phyloP scores from a whole-genome alignment of 371 early-diverging fungal species.

The Zancudomyces culisetae region DNA sequence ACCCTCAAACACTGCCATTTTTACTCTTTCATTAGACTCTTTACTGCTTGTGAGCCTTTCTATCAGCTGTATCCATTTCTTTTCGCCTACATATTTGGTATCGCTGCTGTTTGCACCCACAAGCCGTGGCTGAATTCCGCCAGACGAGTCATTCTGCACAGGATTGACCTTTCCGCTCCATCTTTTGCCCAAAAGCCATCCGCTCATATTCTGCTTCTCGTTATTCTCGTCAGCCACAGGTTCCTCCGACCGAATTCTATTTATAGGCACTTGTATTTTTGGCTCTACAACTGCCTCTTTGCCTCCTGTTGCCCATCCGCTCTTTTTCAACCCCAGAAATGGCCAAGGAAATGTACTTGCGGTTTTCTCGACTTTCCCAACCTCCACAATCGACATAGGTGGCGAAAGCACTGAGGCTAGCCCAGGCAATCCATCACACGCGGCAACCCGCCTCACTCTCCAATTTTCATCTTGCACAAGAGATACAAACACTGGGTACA shows the following conservation, averaged over 20 bases:
- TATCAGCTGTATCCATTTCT: conserved; percentile 21
- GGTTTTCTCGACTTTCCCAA: neutral
- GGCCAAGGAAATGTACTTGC: neutral
- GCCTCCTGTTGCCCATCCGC: neutral
- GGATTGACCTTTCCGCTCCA: neutral
- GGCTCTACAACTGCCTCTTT: neutral
- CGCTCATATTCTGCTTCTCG: neutral
- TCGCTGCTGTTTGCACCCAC: neutral
- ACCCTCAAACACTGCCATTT: conserved; percentile 21
- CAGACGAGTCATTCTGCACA: neutral
- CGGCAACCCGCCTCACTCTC: conserved; percentile 24
- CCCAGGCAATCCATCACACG: conserved; percentile 20
- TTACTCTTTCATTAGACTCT: conserved; percentile 23
- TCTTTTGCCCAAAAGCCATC: neutral
- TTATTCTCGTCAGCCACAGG: neutral
- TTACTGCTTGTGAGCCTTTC: conserved; percentile 16
- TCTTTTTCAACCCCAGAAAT: neutral
- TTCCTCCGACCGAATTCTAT: neutral
- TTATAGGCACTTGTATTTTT: neutral
- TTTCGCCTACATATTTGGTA: conserved; percentile 7
- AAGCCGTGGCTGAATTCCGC: neutral
- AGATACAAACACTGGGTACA: conserved; percentile 15
- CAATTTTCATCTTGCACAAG: conserved; percentile 18
- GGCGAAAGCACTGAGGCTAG: conserved; percentile 18
- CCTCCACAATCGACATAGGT: neutral